Conservation (phyloP, 768 basidiomycete genomes). For the Strobilomyces echinocephalus region DNA sequence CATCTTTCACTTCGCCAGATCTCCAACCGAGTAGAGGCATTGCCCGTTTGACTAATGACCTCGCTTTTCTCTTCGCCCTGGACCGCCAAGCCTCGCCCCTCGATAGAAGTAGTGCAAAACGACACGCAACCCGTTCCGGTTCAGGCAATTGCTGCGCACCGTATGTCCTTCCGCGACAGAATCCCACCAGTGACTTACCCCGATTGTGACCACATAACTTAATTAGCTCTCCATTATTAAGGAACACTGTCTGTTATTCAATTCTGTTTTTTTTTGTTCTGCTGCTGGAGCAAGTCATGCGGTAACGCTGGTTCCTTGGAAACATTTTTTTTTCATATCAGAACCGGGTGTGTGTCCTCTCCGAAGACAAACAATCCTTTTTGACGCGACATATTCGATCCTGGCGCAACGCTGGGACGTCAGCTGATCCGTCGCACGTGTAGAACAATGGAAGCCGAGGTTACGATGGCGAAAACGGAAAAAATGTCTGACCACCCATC, state of each 20-base stretch:
- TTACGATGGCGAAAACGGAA: constrained; percentile 24
- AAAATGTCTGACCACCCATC: constrained; percentile 16
- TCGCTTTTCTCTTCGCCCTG: constrained; percentile 17
- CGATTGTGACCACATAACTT: constrained; percentile 24
- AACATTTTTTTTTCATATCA: constrained; percentile 29
- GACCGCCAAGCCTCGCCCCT: constrained; percentile 21
- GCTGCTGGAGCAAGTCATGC: constrained; percentile 20
- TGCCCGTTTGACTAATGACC: constrained; percentile 31
- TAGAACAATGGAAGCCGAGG: constrained; percentile 29
- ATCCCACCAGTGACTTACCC: constrained; percentile 22
- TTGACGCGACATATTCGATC: constrained; percentile 18
- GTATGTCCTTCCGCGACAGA: constrained; percentile 27
- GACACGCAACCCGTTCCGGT: constrained; percentile 13
- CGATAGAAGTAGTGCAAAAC: constrained; percentile 14
- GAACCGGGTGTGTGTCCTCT: constrained; percentile 17
- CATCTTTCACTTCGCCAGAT: constrained; percentile 14
- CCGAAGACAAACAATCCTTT: constrained; percentile 25
- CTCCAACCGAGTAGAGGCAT: constrained; percentile 23
- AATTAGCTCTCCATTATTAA: constrained; percentile 27
- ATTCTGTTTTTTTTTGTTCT: constrained; percentile 22
- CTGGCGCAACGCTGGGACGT: constrained; percentile 18
- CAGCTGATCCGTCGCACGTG: constrained; percentile 29
- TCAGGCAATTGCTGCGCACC: constrained; percentile 22
- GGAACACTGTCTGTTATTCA: constrained; percentile 23
- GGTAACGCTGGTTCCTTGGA: constrained; percentile 19